Evolutionary conservation across 441 rosid species (phyloP), one percentile per base, ranked within the genome.

Genomic region (Aleurites moluccanus): DNA sequence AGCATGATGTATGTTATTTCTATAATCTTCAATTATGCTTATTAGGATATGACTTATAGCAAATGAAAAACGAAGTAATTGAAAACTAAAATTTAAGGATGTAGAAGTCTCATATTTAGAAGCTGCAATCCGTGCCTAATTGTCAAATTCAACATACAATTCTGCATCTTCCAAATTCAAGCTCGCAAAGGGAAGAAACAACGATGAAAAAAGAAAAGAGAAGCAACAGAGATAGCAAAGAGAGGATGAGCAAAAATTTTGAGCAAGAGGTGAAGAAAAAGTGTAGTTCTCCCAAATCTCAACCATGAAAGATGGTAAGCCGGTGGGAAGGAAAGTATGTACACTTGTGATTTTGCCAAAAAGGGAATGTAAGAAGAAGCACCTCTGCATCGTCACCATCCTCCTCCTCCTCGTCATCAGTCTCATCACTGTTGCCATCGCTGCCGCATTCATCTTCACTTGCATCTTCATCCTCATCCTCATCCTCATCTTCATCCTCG

Each of bases 401-500:
- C 0, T 77, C 85, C 28, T 89, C 89, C 0, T 88, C 88, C 16
- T 87, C 90, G 27, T 92, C 92, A 40, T 86, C 97, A 80, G 83
- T 81, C 73, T 88, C 90, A 60, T 80, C 92, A 76, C 81, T 83
- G 74, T 80, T 85, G 69, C 81, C 83, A 75, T 84, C 86, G 56
- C 83, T 80, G 40, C 85, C 60, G 45, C 75, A 74, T 33, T 85
- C 91, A 42, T 84, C 88, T 23, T 85, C 87, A 68, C 78, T 77
- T 18, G 72, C 89, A 74, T 89, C 96, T 2, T 88, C 96, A 27
- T 90, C 94, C 0, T 86, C 98, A 21, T 90, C 94, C 0, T 86
- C 98, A 21, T 92, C 98, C 10, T 84, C 98, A 72, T 90, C 93
- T 49, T 95, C 99, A 67, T 89, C 93, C 72, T 95, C 99, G 18